Evolutionary conservation across 2,329 filamentous ascomycete species (phyloP).

Genomic region (Pseudogymnoascus sp.): DNA sequence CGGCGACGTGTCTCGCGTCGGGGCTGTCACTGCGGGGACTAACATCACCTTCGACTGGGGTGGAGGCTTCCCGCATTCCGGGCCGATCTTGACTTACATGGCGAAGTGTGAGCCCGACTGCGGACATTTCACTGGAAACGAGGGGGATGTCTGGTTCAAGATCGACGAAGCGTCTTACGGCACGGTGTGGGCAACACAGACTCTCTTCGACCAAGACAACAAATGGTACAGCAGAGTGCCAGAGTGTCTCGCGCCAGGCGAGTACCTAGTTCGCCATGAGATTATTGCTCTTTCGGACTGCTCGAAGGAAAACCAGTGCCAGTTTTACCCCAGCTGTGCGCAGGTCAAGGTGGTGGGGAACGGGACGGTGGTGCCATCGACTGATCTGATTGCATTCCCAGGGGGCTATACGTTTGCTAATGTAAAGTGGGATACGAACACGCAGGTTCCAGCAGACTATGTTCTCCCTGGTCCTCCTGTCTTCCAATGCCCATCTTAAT

Average conservation of each 20-base stretch:
- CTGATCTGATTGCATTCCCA: conserved; percentile 8
- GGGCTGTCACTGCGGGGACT: conserved; percentile 5
- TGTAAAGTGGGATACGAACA: neutral
- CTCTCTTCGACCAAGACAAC: conserved; percentile 5
- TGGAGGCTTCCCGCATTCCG: conserved; percentile 3
- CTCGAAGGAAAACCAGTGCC: conserved; percentile 7
- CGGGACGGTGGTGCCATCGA: neutral
- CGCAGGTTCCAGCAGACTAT: neutral
- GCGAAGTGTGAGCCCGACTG: conserved; percentile 12
- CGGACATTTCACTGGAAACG: conserved; percentile 9
- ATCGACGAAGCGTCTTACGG: conserved; percentile 10
- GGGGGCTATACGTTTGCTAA: conserved; percentile 6
- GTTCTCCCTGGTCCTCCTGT: neutral
- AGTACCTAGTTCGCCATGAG: conserved; percentile 13
- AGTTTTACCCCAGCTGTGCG: conserved; percentile 12
- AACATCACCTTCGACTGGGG: conserved; percentile 9
- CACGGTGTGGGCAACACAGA: conserved; percentile 10
- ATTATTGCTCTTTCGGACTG: conserved; percentile 9
- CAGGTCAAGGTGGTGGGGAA: conserved; percentile 9
- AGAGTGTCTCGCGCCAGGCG: conserved; percentile 11
- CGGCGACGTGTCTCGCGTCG: conserved; percentile 9
- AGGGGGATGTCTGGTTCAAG: conserved; percentile 11
- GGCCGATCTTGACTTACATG: conserved; percentile 13
- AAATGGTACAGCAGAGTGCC: conserved; percentile 10
- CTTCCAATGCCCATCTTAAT: neutral